Base-by-base conservation (phyloP, 2,329 filamentous ascomycete genomes). In the Fusarium secorum region DNA sequence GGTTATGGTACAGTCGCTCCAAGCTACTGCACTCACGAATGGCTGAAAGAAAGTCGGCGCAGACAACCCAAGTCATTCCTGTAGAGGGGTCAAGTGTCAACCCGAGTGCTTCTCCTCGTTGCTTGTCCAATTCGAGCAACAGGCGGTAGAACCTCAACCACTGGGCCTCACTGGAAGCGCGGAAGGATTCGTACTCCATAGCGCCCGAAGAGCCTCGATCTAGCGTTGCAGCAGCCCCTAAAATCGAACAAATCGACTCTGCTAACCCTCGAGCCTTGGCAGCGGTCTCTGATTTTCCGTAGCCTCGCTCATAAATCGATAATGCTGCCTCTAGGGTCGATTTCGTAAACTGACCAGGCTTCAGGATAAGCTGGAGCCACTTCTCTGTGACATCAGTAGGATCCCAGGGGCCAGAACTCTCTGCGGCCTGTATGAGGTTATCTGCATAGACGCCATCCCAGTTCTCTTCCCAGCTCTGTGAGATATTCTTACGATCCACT, bases 111-210 rank as follows among this genome's bases (percentile, higher is more conserved):
- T 98, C 95, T 22, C 92, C 91, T 76, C 95, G 88, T 75, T 93
- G 91, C 75, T 92, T 94, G 78, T 98, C 94, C 42, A 99, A 83
- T 78, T 97, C 95, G 17, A 93, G 86, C 22, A 97, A 86, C 22
- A 98, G 86, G 35, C 94, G 90, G 83, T 94, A 97, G 80, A 97
- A 97, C 54, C 93, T 89, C 69, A 92, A 90, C 96, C 96, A 99
- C 79, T 97, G 94, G 15, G 88, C 86, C 77, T 96, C 92, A 57
- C 91, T 90, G 35, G 93, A 90, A 36, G 85, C 83, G 61, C 92
- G 88, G 78, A 95, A 96, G 62, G 90, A 87, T 28, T 92, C 89
- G 73, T 93, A 93, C 75, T 97, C 92, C 80, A 93, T 89, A 32
- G 87, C 87, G 18, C 89, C 89, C 18, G 89, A 86, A 14, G 88